Base-by-base conservation (phyloP, 1,284 basidiomycete genomes). In the Wolfiporia cocos region DNA sequence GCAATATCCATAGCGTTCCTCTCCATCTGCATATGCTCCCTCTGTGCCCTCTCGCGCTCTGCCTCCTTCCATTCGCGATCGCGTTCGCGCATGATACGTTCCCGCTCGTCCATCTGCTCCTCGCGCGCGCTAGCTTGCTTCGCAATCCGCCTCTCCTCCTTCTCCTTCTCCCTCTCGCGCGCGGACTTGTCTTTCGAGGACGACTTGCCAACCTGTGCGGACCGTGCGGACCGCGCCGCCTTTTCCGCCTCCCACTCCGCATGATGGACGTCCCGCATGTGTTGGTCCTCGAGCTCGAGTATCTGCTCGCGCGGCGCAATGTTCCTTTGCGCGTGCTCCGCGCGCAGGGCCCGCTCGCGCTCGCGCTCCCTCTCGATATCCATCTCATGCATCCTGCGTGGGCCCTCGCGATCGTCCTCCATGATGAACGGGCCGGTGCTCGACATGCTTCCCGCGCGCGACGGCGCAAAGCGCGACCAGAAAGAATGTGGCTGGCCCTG, bases 391-490 rank as follows among this genome's bases (percentile, higher is more conserved):
- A 51, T 46, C 39, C 24, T 44, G 32, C n/a, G 43, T 22, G 43
- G 43, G 12, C 47, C 34, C 22, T 44, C 47, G 9, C 50, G 33
- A 42, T 49, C 50, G 22, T 49, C 51, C 11, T 50, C 50, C 10
- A 32, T 14, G 23, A 35, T 18, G 32, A 32, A 11, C 22, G 22
- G 10, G n/a, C 12, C 5, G 29, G 38, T 31, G 2, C 18, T 34
- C 7, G 26, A 14, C 20, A 5, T n/a, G 15, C 23, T 31, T 4
- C 41, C 42, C 2, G 43, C 43, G 24, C 49, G 50, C 2, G 51
- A 47, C 2, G 34, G 40, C 9, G 47, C 44, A 21, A 50, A 50
- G 20, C 54, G 44, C 15, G 52, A 35, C 54, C 54, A 56, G 17
- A 46, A 34, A 14, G 46, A 44, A 10, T 35, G 33, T 19, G 11